These are phyloP conservation scores for Pseudoturritis turrita DNA, from an alignment of 345 rosid species.

Conservation along the genomic window DNA sequence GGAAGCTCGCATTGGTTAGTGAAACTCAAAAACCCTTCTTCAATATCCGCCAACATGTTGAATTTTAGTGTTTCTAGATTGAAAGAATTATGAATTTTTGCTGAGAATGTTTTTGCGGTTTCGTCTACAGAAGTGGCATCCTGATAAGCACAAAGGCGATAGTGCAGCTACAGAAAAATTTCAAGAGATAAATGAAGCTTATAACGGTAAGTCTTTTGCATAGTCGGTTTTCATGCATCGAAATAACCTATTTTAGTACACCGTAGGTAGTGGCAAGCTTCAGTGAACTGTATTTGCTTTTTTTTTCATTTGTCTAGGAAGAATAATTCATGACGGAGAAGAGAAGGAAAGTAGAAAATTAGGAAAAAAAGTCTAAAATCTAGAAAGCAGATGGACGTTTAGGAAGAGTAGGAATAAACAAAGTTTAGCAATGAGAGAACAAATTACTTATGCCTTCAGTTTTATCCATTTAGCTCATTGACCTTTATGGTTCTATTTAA, in stretches of 20 bases:
- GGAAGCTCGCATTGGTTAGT: constrained; percentile 81
- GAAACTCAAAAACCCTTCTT: constrained; percentile 6
- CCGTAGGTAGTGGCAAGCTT: background rate
- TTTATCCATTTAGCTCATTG: background rate
- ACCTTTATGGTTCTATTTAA: background rate
- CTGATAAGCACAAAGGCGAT: constrained; percentile 81
- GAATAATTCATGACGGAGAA: background rate
- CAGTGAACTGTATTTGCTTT: background rate
- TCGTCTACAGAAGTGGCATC: constrained; percentile 69
- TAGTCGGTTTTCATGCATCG: background rate
- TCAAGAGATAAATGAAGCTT: constrained; percentile 83
- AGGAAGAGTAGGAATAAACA: background rate
- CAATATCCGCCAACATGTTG: background rate
- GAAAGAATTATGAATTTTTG: background rate
- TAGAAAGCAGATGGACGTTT: background rate
- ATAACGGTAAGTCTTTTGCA: constrained; percentile 40
- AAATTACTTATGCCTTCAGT: background rate
- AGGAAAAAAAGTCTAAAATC: background rate
- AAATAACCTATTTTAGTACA: background rate
- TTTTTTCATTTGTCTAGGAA: background rate
- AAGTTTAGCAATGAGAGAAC: background rate
- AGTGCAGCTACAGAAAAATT: constrained; percentile 59
- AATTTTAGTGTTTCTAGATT: background rate
- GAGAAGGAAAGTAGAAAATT: background rate
- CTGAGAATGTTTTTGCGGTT: background rate